Base-by-base conservation (phyloP, 805 yeast species). In the Metschnikowia proteae region DNA sequence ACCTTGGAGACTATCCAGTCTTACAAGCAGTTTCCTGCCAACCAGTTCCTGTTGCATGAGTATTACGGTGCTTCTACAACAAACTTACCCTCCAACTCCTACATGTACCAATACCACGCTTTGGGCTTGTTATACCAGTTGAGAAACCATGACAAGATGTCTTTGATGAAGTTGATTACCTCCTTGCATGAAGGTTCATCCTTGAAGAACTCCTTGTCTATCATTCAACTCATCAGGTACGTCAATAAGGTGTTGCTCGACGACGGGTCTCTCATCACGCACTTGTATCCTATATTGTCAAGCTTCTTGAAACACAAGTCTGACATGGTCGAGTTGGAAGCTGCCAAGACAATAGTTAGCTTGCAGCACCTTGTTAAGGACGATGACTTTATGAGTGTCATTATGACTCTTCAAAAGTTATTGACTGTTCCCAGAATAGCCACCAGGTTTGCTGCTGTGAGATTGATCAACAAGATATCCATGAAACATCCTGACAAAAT, bases 71-170 rank as follows among this genome's bases (percentile, higher is more conserved):
- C 67, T 52, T 71, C 78, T 47, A 78, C 76, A 48, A 61, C 75
- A 9, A 71, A 70, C 60, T 66, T 78, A 52, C 86, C 92, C 44
- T 73, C 82, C 13, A 82, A 92, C 38, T 81, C 95, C 22, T 83
- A 79, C 67, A 85, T 88, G 76, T 79, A 96, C 50, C 98, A 94
- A 74, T 94, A 92, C 70, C 98, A 94, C 67, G 97, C 99, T 3
- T 75, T 94, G 57, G 97, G 97, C 25, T 77, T 94, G 59, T 73
- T 95, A 58, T 91, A 90, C 66, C 86, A 87, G 59, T 78, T 94
- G 67, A 82, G 95, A 66, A 84, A 84, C 60, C 96, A 86, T 66
- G 99, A 94, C 65, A 84, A 86, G 59, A 89, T 94, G 92, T 96
- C 97, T 2, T 74, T 94, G 60, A 80, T 88, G 78, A 92, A 92